Base-by-base conservation (phyloP, 2,329 filamentous ascomycete genomes). In the Cryphonectria japonica region DNA sequence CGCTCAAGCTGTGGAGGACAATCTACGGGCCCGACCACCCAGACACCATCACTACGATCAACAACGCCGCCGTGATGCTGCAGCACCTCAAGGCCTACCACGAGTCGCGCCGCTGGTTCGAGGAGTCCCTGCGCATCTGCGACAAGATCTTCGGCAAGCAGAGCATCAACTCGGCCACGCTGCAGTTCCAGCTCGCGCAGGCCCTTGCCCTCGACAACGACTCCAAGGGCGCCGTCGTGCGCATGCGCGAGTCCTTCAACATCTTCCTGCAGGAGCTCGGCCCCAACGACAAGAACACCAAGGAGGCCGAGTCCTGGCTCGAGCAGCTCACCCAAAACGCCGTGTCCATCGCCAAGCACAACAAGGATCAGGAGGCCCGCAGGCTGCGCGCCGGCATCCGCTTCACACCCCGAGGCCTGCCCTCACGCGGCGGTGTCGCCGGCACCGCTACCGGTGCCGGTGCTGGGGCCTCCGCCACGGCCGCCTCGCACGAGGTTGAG, bases 61-160 rank as follows among this genome's bases (percentile, higher is more conserved):
- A 98, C 88, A 99, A 99, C 78, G 95, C 94, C 29, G 96, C 96
- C 9, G 96, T 99, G 72, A 99, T 99, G 96, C 89, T 99, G 71
- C 96, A 99, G 82, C 91, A 94, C 69, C 88, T 98, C 76, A 97
- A 98, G 86, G 91, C 93, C 73, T 99, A 97, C 84, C 92, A 95
- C 77, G 94, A 97, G 82, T 98, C 95, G 62, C 92, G 96, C 67
- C 87, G 95, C 73, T 99, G 96, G 96, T 99, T 99, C 79, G 96
- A 98, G 82, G 92, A 94, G 74, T 97, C 95, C 13, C 89, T 98
- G 67, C 87, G 89, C 60, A 91, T 98, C 73, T 98, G 95, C 80
- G 94, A 98, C 82, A 89, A 91, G 62, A 90, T 98, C 5, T 97
- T 95, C 75, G 96, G 96, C 78, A 92, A 93, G 80, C 88, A 93